Base-by-base conservation (phyloP, 768 basidiomycete species). In the Amanita polypyramis region DNA sequence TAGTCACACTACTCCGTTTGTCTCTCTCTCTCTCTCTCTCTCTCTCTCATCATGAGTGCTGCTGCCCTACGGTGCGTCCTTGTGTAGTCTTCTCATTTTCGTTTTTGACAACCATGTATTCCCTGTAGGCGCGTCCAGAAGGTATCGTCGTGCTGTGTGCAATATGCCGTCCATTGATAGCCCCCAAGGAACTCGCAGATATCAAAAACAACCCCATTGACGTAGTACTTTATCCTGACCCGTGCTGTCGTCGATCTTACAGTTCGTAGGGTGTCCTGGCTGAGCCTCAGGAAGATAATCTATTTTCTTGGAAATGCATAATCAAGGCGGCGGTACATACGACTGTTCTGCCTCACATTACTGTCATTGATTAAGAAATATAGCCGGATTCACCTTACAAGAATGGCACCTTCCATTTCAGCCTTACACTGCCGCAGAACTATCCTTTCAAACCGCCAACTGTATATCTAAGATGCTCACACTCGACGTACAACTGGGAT, bases 371-470 rank as follows among this genome's bases (percentile, higher is more conserved):
- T 48, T 45, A 39, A 52, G 39, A 50, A 14, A 27, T 38, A 20
- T 53, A 91, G 88, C 58, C 77, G 39, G 80, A 84, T 54, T 85
- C 84, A 23, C 90, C 89, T 0, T 92, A 92, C 73, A 86, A 82
- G 63, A 76, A 74, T 44, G 89, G 90, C 41, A 86, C 76, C 0
- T 92, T 88, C 64, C 71, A 76, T 55, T 90, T 90, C 62, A 80
- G 65, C 33, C 60, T 91, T 10, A 64, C 68, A n/a, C 68, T 92
- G n/a, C 86, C 89, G 1, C 56, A 70, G n/a, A 82, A 77, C 62
- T 92, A 82, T 55, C 89, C 90, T 6, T 92, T 92, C 77, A 91
- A 92, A 63, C 78, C 90, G 3, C 89, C 89, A 32, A 71, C 73
- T 49, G 87, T 89, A 65, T 55, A 70, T 55, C 33, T 51, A 11